phyloP scores from a whole-genome alignment of 202 grass and related monocot species.

The Musa balbisiana region DNA sequence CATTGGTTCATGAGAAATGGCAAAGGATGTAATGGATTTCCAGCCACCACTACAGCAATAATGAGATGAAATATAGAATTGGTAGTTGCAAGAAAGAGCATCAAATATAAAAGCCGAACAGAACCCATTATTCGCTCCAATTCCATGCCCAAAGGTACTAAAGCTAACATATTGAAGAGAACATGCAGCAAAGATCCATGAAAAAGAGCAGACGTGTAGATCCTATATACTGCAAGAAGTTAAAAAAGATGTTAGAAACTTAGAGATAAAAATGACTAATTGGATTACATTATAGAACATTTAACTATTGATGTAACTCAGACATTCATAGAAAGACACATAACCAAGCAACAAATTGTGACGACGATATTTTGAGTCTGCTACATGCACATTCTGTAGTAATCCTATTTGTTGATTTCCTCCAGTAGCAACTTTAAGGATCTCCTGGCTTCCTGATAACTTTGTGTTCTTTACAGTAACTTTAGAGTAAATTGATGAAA shows the following conservation, averaged over 20 bases:
- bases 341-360: too few species aligned
- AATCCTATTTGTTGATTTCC: background rate
- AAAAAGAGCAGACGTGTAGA: constrained; percentile 81
- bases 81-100: constrained; percentile 73
- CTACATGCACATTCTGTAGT: background rate
- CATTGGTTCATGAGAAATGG: constrained; percentile 64
- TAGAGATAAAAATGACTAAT: constrained; percentile 10
- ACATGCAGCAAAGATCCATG: constrained; percentile 92
- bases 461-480: background rate
- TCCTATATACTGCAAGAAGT: constrained; percentile 69
- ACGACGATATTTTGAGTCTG: too few species aligned
- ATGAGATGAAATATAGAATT: constrained; percentile 87
- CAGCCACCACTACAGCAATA: constrained; percentile 60
- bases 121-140: constrained; percentile 99
- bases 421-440: background rate
- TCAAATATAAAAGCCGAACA: constrained; percentile 81
- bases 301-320: background rate
- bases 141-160: constrained; percentile 75
- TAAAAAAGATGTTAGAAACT: constrained; percentile 28
- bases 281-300: constrained; percentile 4
- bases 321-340: background rate
- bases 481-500: background rate
- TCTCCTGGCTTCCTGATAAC: background rate
- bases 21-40: constrained; percentile 55
- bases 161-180: constrained; percentile 94